Percentiles rank a stretch among this genome's conserved stretches.
Evolutionary conservation across 225 moss, liverwort and hornwort species (phyloP).

Genomic region (Neckera pumila): DNA sequence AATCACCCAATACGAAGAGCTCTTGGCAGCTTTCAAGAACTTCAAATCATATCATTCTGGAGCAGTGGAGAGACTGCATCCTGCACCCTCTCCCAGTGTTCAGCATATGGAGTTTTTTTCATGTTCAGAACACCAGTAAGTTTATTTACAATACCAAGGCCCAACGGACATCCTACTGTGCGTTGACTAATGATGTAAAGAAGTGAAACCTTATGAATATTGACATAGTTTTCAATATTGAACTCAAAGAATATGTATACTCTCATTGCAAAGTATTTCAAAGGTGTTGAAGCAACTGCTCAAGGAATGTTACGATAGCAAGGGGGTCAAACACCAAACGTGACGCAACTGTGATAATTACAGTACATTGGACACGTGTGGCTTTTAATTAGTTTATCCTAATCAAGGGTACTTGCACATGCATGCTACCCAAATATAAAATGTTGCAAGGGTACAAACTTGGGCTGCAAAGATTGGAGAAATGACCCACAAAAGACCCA

Average conservation of each 20-base stretch:
- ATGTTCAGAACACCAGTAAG: not conserved
- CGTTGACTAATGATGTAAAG: no score
- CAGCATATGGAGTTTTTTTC: not conserved
- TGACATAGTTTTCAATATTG: not conserved
- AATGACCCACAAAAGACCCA: not conserved
- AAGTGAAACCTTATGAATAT: not conserved
- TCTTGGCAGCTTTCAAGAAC: not conserved
- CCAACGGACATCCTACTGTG: not conserved
- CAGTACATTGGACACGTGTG: not conserved
- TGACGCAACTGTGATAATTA: not conserved
- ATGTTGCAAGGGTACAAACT: not conserved
- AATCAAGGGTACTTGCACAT: not conserved
- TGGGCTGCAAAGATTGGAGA: fast-evolving
- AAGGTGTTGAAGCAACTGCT: not conserved
- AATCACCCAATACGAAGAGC: not conserved
- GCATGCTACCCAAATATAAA: not conserved
- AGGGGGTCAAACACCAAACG: not conserved
- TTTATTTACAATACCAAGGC: not conserved
- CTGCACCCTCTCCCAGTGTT: not conserved
- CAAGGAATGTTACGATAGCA: not conserved
- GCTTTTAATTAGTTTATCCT: not conserved
- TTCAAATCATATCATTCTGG: not conserved
- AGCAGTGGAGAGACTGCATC: not conserved
- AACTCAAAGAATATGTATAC: not conserved
- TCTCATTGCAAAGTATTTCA: not conserved